These are phyloP conservation scores for Chionographis japonica DNA, from an alignment of 106 monocot species.

Conservation along the genomic window DNA sequence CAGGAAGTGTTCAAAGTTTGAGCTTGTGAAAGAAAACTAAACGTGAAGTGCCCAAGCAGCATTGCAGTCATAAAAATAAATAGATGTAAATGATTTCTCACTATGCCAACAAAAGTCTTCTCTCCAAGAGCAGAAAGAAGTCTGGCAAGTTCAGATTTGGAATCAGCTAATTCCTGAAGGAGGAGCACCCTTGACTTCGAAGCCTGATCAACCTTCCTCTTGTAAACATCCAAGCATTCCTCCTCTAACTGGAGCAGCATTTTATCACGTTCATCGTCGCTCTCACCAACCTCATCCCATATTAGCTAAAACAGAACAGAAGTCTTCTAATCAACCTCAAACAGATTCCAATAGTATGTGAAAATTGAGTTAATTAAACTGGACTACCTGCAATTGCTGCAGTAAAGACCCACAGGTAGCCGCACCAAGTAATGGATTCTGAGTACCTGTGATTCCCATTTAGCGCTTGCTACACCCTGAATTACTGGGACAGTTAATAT, in stretches of 20 bases:
- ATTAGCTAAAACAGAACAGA: constrained; percentile 47
- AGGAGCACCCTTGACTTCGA: constrained; percentile 73
- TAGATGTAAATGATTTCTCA: constrained; percentile 30
- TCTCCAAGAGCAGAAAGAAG: constrained; percentile 87
- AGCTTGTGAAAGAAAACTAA: too few species aligned
- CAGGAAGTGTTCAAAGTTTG: too few species aligned
- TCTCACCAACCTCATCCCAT: constrained; percentile 98
- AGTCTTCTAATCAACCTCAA: background rate
- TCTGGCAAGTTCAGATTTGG: constrained; percentile 60
- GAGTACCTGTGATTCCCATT: constrained; percentile 41
- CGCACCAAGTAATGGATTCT: constrained; percentile 24
- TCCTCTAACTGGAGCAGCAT: constrained; percentile 88
- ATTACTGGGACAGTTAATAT: too few species aligned
- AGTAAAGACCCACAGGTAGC: constrained; percentile 60
- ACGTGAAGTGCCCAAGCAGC: too few species aligned
- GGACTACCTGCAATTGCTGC: constrained; percentile 61
- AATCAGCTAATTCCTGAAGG: constrained; percentile 79
- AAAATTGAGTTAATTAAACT: too few species aligned
- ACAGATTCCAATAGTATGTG: background rate
- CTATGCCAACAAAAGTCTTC: constrained; percentile 46
- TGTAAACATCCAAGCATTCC: constrained; percentile 97
- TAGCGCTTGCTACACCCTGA: constrained; percentile 4
- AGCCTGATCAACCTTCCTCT: constrained; percentile 87
- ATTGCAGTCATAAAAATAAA: background rate
- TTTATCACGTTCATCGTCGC: constrained; percentile 82